These are phyloP conservation scores for Tylopilus subfusipes DNA, from an alignment of 768 basidiomycete genomes.

Conservation along the genomic window DNA sequence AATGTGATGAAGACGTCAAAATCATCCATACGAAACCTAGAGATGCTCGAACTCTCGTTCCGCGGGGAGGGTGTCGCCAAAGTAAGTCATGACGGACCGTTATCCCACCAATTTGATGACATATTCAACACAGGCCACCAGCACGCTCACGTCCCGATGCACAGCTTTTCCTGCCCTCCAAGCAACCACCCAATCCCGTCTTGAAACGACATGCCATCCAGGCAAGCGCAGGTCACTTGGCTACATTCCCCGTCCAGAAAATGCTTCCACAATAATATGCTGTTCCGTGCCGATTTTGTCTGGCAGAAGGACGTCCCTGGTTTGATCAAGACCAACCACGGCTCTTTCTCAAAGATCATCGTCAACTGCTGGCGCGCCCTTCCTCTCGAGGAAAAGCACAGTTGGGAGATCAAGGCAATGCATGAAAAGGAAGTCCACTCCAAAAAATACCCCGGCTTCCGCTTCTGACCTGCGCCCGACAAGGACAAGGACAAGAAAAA, in stretches of 20 bases:
- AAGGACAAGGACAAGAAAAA: constrained; percentile 46
- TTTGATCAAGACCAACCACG: constrained; percentile 48
- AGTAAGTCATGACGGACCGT: constrained; percentile 40
- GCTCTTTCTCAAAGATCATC: constrained; percentile 48
- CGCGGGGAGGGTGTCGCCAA: constrained; percentile 94
- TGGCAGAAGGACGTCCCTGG: constrained; percentile 48
- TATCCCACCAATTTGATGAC: background rate
- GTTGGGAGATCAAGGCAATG: constrained; percentile 73
- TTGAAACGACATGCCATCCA: constrained; percentile 51
- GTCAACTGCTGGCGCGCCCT: constrained; percentile 64
- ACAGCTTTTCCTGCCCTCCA: constrained; percentile 54
- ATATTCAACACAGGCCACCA: constrained; percentile 71
- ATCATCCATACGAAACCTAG: constrained; percentile 91
- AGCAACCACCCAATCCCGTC: constrained; percentile 36
- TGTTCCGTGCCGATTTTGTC: constrained; percentile 37
- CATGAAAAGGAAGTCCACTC: constrained; percentile 73
- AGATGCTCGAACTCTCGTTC: constrained; percentile 87
- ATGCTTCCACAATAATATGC: constrained; percentile 39
- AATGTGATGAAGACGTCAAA: constrained; percentile 93
- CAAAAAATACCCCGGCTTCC: constrained; percentile 61
- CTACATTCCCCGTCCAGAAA: constrained; percentile 27
- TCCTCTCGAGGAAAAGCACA: constrained; percentile 63
- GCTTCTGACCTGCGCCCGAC: constrained; percentile 44
- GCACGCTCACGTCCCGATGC: constrained; percentile 66
- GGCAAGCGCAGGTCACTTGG: constrained; percentile 62